Evolutionary conservation across 1,284 basidiomycete species (phyloP).

Genomic region (Cryptococcus sp.): DNA sequence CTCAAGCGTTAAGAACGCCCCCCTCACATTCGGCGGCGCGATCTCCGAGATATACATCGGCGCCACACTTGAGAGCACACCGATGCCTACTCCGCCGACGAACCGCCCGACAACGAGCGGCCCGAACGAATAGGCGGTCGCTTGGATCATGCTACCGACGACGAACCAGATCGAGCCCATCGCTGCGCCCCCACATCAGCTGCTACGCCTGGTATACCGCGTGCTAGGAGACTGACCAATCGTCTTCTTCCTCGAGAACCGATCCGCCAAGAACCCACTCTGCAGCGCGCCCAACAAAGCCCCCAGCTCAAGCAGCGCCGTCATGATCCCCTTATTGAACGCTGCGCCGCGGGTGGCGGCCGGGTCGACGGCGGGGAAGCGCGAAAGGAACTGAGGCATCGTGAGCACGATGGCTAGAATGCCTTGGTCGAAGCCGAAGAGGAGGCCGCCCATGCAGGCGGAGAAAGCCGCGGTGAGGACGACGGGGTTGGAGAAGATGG

Average conservation of each 20-base stretch:
- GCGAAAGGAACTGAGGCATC: constrained; percentile 33
- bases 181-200: constrained; percentile 1
- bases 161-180: constrained; percentile 30
- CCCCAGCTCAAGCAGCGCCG: constrained; percentile 38
- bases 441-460: constrained; percentile 25
- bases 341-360: constrained; percentile 11
- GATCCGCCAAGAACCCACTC: constrained; percentile 33
- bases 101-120: constrained; percentile 33
- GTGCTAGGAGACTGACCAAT: constrained; percentile 26
- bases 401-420: constrained; percentile 33
- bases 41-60: constrained; percentile 49
- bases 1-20: constrained; percentile 70
- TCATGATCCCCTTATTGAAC: constrained; percentile 36
- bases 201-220: background rate
- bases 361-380: constrained; percentile 35
- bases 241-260: constrained; percentile 25
- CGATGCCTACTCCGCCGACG: constrained; percentile 34
- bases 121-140: constrained; percentile 19
- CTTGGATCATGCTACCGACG: constrained; percentile 34
- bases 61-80: constrained; percentile 38
- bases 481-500: constrained; percentile 16
- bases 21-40: constrained; percentile 56
- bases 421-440: constrained; percentile 38
- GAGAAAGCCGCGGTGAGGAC: constrained; percentile 16
- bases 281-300: constrained; percentile 35